These are phyloP conservation scores for Chlorophyllum brunneum DNA, from an alignment of 768 basidiomycete genomes.

Conservation along the genomic window DNA sequence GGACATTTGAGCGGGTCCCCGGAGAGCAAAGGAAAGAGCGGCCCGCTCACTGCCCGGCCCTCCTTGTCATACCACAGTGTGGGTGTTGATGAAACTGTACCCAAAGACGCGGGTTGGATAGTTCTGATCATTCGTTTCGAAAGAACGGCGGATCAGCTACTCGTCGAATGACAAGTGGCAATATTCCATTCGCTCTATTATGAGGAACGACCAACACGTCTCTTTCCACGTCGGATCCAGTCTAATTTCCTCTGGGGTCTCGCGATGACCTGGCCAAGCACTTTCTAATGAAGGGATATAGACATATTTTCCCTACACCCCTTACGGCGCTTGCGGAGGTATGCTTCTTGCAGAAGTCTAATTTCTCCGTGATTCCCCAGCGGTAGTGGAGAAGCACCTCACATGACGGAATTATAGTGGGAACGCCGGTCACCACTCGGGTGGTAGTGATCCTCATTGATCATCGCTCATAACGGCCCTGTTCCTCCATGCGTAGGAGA, in stretches of 20 bases:
- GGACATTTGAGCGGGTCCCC: slow-evolving; percentile 2
- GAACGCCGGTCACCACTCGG: background rate
- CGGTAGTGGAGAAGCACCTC: background rate
- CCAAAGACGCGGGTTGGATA: no score
- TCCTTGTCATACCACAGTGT: background rate
- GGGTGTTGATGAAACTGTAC: no score
- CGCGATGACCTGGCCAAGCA: background rate
- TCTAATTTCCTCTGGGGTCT: no score
- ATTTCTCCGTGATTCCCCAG: slow-evolving; percentile 9
- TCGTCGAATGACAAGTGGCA: background rate
- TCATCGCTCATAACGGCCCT: background rate
- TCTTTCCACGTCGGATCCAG: no score
- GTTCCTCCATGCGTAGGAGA: background rate
- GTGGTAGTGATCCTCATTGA: background rate
- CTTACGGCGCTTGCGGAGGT: background rate
- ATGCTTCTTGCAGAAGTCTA: slow-evolving; percentile 9
- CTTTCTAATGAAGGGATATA: background rate
- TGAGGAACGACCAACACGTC: background rate
- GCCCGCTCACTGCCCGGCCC: background rate
- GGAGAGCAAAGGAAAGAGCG: background rate
- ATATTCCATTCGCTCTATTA: background rate
- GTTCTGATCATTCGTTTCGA: no score
- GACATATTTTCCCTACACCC: background rate
- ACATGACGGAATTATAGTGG: slow-evolving; percentile 5
- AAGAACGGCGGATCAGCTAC: slow-evolving; percentile 1